Percentiles rank a stretch among this genome's conserved stretches.
Evolutionary conservation across 2,329 filamentous ascomycete species (phyloP).

Genomic region (Bipolaris gigantea): DNA sequence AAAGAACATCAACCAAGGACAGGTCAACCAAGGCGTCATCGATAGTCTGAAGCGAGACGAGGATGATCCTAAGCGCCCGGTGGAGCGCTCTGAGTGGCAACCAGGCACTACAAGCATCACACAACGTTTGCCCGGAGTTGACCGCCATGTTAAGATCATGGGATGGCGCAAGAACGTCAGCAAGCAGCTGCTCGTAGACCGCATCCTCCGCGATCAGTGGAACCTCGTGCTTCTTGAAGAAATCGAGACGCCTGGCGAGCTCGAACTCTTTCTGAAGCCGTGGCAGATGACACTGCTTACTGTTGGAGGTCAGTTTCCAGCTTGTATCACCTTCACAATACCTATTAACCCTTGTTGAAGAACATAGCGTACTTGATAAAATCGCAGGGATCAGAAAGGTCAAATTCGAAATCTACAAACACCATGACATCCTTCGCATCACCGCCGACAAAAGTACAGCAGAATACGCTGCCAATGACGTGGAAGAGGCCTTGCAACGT

Average conservation of each 20-base stretch:
- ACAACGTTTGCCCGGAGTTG: constrained; percentile 29
- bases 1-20: constrained; percentile 24
- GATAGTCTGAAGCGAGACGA: constrained; percentile 20
- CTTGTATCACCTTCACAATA: too few relatives aligned
- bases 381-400: constrained; percentile 34
- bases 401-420: constrained; percentile 33
- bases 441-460: constrained; percentile 43
- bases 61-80: constrained; percentile 14
- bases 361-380: constrained; percentile 27
- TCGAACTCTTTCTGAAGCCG: constrained; percentile 38
- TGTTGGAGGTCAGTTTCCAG: constrained; percentile 22
- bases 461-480: constrained; percentile 42
- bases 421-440: constrained; percentile 38
- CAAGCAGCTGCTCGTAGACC: constrained; percentile 39
- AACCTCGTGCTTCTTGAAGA: constrained; percentile 40
- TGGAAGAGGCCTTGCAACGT: constrained; percentile 30
- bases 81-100: constrained; percentile 37
- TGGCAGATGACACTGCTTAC: constrained; percentile 41
- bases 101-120: constrained; percentile 33
- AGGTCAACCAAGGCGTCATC: constrained; percentile 22
- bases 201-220: constrained; percentile 41
- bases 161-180: constrained; percentile 18
- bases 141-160: constrained; percentile 10
- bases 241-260: constrained; percentile 39
- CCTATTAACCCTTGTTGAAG: not conserved